These are phyloP conservation scores for Ceratobasidium sp. DNA, from an alignment of 1,284 basidiomycete genomes.

Conservation along the genomic window DNA sequence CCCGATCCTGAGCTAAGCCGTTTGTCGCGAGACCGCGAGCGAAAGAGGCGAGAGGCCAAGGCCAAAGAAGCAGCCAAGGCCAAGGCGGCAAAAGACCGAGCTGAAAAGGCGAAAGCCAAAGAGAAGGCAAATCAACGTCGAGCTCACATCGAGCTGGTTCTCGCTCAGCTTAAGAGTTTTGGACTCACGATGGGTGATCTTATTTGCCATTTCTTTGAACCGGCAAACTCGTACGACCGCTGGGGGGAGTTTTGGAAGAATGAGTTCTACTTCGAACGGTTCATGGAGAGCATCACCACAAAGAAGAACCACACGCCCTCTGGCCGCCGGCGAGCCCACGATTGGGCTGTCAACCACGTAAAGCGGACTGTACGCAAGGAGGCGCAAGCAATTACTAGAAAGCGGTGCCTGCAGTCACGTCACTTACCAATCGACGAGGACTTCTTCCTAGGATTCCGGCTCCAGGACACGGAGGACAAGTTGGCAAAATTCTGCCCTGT, in stretches of 20 bases:
- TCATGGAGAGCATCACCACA: background rate
- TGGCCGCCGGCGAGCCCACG: background rate
- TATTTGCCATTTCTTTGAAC: background rate
- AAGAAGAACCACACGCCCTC: background rate
- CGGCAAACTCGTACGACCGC: background rate
- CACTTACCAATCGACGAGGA: background rate
- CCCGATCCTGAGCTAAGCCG: background rate
- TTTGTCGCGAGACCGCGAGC: background rate
- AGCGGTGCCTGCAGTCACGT: background rate
- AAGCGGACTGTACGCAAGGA: background rate
- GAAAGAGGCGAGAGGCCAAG: background rate
- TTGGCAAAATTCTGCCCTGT: background rate
- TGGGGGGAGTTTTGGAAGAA: background rate
- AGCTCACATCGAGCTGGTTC: background rate
- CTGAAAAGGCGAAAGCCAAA: background rate
- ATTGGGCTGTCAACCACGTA: background rate
- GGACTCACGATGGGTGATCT: slow-evolving; percentile 2
- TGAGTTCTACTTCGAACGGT: background rate
- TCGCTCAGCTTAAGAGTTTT: background rate
- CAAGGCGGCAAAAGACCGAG: background rate
- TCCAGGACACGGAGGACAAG: background rate
- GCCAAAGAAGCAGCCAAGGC: background rate
- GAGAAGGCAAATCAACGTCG: background rate
- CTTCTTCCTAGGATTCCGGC: background rate
- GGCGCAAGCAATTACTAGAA: background rate